These are phyloP conservation scores for Alisma plantagoaquatica DNA, from an alignment of 106 monocot species.

Conservation along the genomic window DNA sequence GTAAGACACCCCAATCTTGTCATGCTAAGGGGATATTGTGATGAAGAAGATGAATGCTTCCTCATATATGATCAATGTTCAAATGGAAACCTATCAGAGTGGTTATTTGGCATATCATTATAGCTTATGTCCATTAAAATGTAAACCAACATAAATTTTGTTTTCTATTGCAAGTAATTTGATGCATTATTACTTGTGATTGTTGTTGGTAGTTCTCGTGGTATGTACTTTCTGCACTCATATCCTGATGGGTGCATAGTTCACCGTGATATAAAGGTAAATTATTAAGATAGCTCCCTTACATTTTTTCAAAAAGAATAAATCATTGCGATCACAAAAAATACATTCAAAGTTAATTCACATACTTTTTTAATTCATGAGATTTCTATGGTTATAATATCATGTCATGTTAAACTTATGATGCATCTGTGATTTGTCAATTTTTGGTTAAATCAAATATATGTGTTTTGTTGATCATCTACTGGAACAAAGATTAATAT, in stretches of 20 bases:
- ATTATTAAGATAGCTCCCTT: too few species aligned
- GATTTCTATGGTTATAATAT: too few species aligned
- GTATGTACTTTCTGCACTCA: constrained; percentile 52
- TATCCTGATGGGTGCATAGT: constrained; percentile 55
- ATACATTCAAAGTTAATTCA: too few species aligned
- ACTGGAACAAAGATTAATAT: too few species aligned
- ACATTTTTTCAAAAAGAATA: too few species aligned
- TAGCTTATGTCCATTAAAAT: not conserved
- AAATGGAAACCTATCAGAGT: constrained; percentile 49
- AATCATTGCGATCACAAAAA: too few species aligned
- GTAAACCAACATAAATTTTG: not conserved
- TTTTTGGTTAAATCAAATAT: too few species aligned
- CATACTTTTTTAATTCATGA: too few species aligned
- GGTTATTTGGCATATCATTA: constrained; percentile 34
- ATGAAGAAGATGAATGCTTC: constrained; percentile 32
- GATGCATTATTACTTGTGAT: constrained; percentile 17
- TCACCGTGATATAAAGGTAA: constrained; percentile 58
- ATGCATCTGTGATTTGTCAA: too few species aligned
- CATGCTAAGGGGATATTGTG: constrained; percentile 32
- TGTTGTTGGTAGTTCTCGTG: constrained; percentile 37
- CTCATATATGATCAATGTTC: constrained; percentile 44
- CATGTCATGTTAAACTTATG: too few species aligned
- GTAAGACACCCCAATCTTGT: constrained; percentile 57
- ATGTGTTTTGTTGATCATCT: too few species aligned
- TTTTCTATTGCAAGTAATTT: not conserved